Evolutionary conservation across 208 protist genomes (phyloP).

Genomic region (Acanthamoeba triangularis): DNA sequence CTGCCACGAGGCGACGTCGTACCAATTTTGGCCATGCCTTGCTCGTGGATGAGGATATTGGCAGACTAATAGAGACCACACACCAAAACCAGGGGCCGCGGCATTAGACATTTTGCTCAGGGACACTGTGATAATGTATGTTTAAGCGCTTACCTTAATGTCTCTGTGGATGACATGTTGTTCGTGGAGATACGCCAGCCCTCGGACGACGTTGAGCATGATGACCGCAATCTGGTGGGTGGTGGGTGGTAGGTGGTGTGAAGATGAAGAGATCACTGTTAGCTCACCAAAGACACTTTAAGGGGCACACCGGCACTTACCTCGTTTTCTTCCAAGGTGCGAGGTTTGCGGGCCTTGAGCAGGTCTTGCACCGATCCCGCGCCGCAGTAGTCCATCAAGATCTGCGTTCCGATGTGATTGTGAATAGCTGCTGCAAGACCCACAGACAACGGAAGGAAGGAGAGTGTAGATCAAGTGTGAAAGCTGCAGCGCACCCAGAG

Average conservation of each 20-base stretch:
- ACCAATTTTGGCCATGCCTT: conserved; percentile 51
- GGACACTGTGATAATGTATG: no score
- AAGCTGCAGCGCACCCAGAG: not conserved
- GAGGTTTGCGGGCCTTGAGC: not conserved
- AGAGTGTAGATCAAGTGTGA: not conserved
- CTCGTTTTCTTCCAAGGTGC: not conserved
- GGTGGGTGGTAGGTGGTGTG: not conserved
- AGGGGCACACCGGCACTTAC: not conserved
- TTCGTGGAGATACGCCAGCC: conserved; percentile 24
- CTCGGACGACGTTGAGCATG: conserved; percentile 28
- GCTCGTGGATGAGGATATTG: conserved; percentile 34
- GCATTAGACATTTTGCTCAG: not conserved
- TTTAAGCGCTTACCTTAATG: not conserved
- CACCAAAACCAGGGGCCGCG: not conserved
- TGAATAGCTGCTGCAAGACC: not conserved
- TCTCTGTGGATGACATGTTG: conserved; percentile 21
- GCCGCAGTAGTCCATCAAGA: conserved; percentile 53
- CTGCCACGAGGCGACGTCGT: not conserved
- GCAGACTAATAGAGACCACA: not conserved
- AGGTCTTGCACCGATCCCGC: not conserved
- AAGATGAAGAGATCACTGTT: not conserved
- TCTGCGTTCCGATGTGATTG: not conserved
- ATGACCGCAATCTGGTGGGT: not conserved
- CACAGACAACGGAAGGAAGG: not conserved
- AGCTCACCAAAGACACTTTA: not conserved